Evolutionary conservation across 2,329 filamentous ascomycete species (phyloP), one percentile per base, ranked within the genome.

Genomic region (Exophiala mesophila): DNA sequence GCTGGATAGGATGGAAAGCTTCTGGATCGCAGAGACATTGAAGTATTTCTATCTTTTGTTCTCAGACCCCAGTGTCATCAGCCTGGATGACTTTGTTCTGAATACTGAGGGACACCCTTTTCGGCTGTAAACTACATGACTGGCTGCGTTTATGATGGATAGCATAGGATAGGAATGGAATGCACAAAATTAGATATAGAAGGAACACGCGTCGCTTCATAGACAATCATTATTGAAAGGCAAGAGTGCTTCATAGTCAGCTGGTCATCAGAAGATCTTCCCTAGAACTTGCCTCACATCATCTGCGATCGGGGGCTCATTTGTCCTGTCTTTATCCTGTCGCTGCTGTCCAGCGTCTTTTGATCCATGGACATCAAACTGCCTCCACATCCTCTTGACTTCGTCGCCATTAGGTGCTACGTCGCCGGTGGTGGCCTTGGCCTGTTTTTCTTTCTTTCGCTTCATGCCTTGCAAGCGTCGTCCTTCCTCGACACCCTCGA

Each of bases 241-340:
- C n/a, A n/a, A n/a, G n/a, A n/a, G n/a, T n/a, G n/a, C n/a, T n/a
- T n/a, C n/a, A n/a, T n/a, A n/a, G n/a, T n/a, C n/a, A n/a, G n/a
- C n/a, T n/a, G n/a, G n/a, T n/a, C n/a, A n/a, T n/a, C 46, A 70
- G 42, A 70, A 70, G 40, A 71, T 70, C 61, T 70, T 70, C 15
- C 65, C 63, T 49, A 71, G 49, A 7, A 70, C 66, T 26, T 66
- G 60, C 57, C 64, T 67, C 15, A 64, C 62, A 53, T 69, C 64
- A 20, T 63, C 61, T 17, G 53, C 61, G 43, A 68, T 44, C 19
- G 30, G 47, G 21, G 41, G 46, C 17, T 56, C 44, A 36, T 57
- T 55, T 41, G 57, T 47, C 39, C 55, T 44, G n/a, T 52, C 49
- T 41, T 45, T 58, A 55, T 17, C 54, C 48, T 5, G 17, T 31